Evolutionary conservation across 1,284 basidiomycete genomes (phyloP).

Genomic region (Papiliotrema terrestris): DNA sequence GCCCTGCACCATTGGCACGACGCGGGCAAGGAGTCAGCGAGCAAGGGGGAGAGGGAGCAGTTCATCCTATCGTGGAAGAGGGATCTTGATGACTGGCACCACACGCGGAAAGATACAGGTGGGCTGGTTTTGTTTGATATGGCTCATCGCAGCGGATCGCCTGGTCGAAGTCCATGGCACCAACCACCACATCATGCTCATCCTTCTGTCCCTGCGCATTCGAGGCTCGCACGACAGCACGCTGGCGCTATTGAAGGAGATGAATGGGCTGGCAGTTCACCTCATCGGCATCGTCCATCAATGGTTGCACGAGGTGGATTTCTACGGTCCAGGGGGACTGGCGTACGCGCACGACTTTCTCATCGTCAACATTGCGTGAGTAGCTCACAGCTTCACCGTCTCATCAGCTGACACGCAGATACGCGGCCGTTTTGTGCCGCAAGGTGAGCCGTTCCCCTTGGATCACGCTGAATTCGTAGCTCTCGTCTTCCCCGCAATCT

Average conservation of each 20-base stretch:
- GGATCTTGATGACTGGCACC: not conserved
- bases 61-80: not conserved
- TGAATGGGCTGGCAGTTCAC: not conserved
- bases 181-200: slow-evolving; percentile 3
- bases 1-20: not conserved
- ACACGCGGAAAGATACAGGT: not conserved
- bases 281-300: not conserved
- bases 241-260: not conserved
- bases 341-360: slow-evolving; percentile 3
- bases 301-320: not conserved
- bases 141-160: not conserved
- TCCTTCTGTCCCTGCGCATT: not conserved
- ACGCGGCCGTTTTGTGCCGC: not conserved
- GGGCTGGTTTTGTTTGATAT: not conserved
- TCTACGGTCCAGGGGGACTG: not conserved
- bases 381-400: not conserved
- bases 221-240: not conserved
- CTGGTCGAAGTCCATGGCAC: not conserved
- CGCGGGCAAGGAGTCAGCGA: not conserved
- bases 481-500: not conserved
- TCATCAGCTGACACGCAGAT: not conserved
- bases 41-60: not conserved
- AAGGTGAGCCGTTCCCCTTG: not conserved
- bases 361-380: slow-evolving; percentile 4
- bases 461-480: not conserved